Evolutionary conservation across 2,329 filamentous ascomycete species (phyloP).

Genomic region (Mollisiaceae sp.): DNA sequence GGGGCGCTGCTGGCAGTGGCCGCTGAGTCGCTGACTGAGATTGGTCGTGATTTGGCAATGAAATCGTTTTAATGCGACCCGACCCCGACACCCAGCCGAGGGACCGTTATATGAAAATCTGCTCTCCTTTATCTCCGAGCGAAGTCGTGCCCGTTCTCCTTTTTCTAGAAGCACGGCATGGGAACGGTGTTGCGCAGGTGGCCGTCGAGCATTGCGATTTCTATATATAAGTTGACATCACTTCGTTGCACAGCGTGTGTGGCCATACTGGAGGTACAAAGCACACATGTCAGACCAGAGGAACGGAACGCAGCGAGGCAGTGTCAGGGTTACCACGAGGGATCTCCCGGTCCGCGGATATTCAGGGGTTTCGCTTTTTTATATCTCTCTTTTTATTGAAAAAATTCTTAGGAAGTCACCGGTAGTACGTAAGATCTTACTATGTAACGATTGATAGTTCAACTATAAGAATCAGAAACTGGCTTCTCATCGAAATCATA

Average conservation of each 20-base stretch:
- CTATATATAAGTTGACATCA: conserved; percentile 6
- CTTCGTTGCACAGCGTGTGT: not conserved
- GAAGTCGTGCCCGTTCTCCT: not conserved
- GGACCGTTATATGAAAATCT: not conserved
- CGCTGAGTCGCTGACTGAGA: too few relatives aligned
- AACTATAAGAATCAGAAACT: too few relatives aligned
- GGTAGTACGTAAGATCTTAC: not conserved
- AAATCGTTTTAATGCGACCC: conserved; percentile 16
- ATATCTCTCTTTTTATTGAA: too few relatives aligned
- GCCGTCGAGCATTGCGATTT: not conserved
- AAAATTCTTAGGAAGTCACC: not conserved
- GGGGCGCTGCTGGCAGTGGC: not conserved
- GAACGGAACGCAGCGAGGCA: conserved; percentile 3
- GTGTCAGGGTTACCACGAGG: conserved; percentile 1
- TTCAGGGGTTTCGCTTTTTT: too few relatives aligned
- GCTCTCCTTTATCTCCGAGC: conserved; percentile 5
- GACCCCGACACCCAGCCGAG: not conserved
- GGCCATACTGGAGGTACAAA: conserved; percentile 1
- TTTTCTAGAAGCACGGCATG: conserved; percentile 5
- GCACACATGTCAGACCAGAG: not conserved
- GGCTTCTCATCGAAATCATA: too few relatives aligned
- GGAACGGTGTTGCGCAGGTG: not conserved
- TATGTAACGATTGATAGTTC: too few relatives aligned
- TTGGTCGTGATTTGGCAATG: conserved; percentile 14
- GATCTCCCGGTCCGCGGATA: not conserved